Conservation (phyloP, 768 basidiomycete genomes). For the Termitomyces sp. region DNA sequence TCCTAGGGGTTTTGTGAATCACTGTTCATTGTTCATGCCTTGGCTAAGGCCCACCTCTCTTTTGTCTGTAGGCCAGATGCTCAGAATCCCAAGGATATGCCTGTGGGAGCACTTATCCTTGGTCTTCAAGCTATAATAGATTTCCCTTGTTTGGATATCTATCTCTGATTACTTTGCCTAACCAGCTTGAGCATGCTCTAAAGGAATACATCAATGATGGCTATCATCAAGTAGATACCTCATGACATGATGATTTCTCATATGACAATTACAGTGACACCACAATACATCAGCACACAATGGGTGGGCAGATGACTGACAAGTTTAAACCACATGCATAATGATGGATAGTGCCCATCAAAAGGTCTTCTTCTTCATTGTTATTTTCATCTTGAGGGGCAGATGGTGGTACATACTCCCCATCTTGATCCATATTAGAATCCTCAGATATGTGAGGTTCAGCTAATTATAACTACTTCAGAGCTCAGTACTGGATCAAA, state of each 20-base stretch:
- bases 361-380: too few relatives aligned
- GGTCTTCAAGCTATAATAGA: neutral
- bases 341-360: neutral
- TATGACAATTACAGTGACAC: conserved; percentile 3
- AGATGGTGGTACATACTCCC: too few relatives aligned
- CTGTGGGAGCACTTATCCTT: neutral
- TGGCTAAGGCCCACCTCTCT: conserved; percentile 4
- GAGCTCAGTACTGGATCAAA: too few relatives aligned
- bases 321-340: neutral
- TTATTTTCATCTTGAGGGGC: too few relatives aligned
- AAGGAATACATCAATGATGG: neutral
- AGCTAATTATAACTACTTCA: too few relatives aligned
- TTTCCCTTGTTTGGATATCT: too few relatives aligned
- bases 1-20: too few relatives aligned
- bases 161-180: neutral
- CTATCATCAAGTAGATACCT: neutral
- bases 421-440: too few relatives aligned
- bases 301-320: too few relatives aligned
- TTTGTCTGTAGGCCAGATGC: neutral
- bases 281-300: neutral
- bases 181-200: conserved; percentile 1
- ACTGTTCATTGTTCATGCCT: too few relatives aligned
- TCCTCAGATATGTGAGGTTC: too few relatives aligned
- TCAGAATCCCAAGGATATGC: neutral
- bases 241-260: neutral